phyloP scores from a whole-genome alignment of 305 asterid genomes.

The Euphrasia arctica region DNA sequence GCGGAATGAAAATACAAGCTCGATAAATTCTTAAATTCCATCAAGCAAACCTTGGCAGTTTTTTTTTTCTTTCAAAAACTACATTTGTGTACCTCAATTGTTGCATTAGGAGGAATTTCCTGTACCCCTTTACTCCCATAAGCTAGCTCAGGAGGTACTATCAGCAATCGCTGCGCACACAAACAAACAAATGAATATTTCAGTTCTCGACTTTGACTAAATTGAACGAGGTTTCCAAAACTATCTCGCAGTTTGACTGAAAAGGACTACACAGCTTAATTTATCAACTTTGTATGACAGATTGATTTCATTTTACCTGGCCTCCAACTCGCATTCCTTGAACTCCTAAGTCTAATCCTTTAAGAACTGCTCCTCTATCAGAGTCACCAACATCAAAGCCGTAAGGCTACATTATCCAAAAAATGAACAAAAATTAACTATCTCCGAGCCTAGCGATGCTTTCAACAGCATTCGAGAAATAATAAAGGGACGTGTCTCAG shows the following conservation, averaged over 20 bases:
- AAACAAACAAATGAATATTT: conserved; percentile 10
- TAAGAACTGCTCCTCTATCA: conserved; percentile 79
- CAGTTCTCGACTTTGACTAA: conserved; percentile 12
- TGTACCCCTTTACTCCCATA: conserved; percentile 97
- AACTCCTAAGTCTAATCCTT: conserved; percentile 94
- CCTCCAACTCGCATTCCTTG: conserved; percentile 98
- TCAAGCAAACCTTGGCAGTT: neutral
- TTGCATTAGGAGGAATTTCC: conserved; percentile 98
- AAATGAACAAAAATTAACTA: conserved; percentile 19
- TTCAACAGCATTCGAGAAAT: conserved; percentile 1
- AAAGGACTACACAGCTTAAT: neutral
- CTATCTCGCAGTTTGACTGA: neutral
- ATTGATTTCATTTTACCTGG: conserved; percentile 53
- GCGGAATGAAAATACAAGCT: conserved; percentile 25
- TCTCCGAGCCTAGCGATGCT: neutral
- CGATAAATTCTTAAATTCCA: neutral
- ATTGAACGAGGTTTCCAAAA: neutral
- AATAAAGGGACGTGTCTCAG: neutral
- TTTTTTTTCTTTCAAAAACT: neutral
- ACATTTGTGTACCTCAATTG: conserved; percentile 61
- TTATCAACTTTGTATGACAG: neutral
- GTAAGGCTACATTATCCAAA: conserved; percentile 55
- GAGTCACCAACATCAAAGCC: conserved; percentile 96
- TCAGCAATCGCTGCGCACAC: conserved; percentile 74
- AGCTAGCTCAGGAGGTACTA: conserved; percentile 94